Percentiles rank a stretch among this genome's conserved stretches.
Evolutionary conservation across 2,329 filamentous ascomycete genomes (phyloP).

Genomic region (Sarocladium brachiariae): DNA sequence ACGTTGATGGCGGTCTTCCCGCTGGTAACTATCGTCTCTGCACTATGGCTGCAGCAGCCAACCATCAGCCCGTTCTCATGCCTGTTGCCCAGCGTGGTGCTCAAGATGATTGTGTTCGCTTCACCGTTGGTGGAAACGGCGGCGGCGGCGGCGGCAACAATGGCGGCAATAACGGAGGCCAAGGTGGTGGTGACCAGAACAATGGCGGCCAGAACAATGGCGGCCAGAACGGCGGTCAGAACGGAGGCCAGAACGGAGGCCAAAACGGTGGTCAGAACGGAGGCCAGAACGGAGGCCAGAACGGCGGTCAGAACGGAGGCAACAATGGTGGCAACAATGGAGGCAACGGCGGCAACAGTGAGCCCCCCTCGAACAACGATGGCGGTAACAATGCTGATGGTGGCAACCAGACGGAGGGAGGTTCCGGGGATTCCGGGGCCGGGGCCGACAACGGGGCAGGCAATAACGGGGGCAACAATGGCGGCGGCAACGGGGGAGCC

Average conservation of each 20-base stretch:
- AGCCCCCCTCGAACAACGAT: conserved; percentile 1
- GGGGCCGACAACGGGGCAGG: background rate
- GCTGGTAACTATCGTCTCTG: conserved; percentile 59
- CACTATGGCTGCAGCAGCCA: conserved; percentile 55
- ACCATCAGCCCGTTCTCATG: conserved; percentile 62
- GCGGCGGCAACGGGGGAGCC: conserved; percentile 21
- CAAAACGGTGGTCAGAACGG: conserved; percentile 12
- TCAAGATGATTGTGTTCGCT: conserved; percentile 58
- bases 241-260: conserved; percentile 13
- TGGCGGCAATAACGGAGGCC: conserved; percentile 19
- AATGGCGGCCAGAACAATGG: conserved; percentile 12
- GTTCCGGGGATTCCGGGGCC: conserved; percentile 6
- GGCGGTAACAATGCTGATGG: conserved; percentile 16
- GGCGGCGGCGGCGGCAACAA: conserved; percentile 15
- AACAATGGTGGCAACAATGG: conserved; percentile 12
- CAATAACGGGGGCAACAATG: conserved; percentile 5
- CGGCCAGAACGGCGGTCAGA: conserved; percentile 12
- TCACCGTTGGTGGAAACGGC: conserved; percentile 38
- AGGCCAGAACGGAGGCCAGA: conserved; percentile 13
- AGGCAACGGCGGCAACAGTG: conserved; percentile 11
- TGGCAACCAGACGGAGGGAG: conserved; percentile 10
- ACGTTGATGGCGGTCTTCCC: conserved; percentile 51
- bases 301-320: conserved; percentile 10
- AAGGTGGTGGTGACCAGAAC: conserved; percentile 15
- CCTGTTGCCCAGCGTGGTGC: conserved; percentile 60